These are phyloP conservation scores for Pichia sp. DNA, from an alignment of 1,139 yeast genomes.

Conservation along the genomic window DNA sequence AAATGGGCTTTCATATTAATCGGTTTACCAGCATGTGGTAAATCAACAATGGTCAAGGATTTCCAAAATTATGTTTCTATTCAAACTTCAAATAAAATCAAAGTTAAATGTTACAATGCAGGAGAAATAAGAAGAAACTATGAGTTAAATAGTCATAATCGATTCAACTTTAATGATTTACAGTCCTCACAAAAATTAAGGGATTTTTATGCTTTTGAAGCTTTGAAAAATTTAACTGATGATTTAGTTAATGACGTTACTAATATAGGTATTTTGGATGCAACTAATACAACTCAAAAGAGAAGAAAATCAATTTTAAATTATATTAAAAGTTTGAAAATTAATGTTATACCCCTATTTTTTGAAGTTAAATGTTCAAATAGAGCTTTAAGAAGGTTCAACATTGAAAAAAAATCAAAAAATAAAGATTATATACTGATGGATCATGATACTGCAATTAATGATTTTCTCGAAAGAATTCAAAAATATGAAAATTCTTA, in stretches of 20 bases:
- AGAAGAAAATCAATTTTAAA: conserved; percentile 32
- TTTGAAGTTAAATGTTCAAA: conserved; percentile 43
- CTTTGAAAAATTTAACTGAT: conserved; percentile 44
- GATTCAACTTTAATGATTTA: conserved; percentile 43
- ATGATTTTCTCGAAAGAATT: conserved; percentile 56
- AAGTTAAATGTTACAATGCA: conserved; percentile 44
- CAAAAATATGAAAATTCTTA: conserved; percentile 49
- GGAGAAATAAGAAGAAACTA: conserved; percentile 43
- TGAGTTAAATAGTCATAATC: conserved; percentile 17
- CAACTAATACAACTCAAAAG: conserved; percentile 56
- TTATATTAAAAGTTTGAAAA: conserved; percentile 12
- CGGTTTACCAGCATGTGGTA: conserved; percentile 70
- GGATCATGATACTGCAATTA: conserved; percentile 39
- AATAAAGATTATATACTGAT: conserved; percentile 26
- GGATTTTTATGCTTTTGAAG: conserved; percentile 54
- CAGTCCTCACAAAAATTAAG: conserved; percentile 33
- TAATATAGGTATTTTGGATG: conserved; percentile 57
- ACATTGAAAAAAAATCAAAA: conserved; percentile 56
- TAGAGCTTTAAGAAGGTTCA: conserved; percentile 39
- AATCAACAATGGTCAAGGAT: conserved; percentile 55
- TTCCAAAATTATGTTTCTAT: conserved; percentile 36
- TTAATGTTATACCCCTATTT: conserved; percentile 29
- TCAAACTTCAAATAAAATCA: conserved; percentile 27
- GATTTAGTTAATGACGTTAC: conserved; percentile 39
- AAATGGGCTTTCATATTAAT: conserved; percentile 48